Evolutionary conservation across 2,329 filamentous ascomycete species (phyloP), one percentile per base, ranked within the genome.

Genomic region (Coniochaeta prunicola): DNA sequence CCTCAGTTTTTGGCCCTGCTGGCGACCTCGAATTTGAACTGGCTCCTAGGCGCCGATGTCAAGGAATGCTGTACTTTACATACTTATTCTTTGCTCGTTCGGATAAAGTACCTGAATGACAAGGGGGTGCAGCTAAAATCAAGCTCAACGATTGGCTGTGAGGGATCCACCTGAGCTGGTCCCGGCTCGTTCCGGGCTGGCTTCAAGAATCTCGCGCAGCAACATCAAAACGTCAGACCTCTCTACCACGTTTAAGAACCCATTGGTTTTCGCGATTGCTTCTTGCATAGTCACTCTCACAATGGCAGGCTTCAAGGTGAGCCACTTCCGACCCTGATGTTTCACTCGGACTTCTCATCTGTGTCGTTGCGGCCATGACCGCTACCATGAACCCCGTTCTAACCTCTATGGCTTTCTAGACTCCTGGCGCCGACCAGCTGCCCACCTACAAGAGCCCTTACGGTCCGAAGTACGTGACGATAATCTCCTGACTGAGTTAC

Each of bases 391-490:
- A 15, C 36, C 36, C 19, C 2, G 17, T 28, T 21, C 45, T 50
- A 50, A 50, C 45, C 15, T 17, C 21, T 30, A 24, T 50, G 45
- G 57, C 53, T 28, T 31, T 50, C 9, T 66, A 83, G 80, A 77
- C 76, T 71, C 75, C 75, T 26, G 24, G 28, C 12, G 21, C 4
- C 28, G 73, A 69, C 68, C 73, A 62, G 66, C 71, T 30, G 30
- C 57, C 63, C 30, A 34, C 30, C 2, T 70, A 85, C 79, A 81
- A 80, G 76, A 87, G 83, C 75, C 76, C 79, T 65, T 86, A 84
- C 71, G 85, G 83, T 70, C 85, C 85, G 57, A 87, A 86, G 85
- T 88, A 83, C 76, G 79, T 75, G 71, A 71, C 61, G 36, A 60
- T 53, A 33, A 48, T 19, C 56, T 21, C 31, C 48, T 54, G 26